Percentiles rank a stretch among this genome's conserved stretches.
Conservation (phyloP, 306 rosid genomes). For the Vigna unguiculata region DNA sequence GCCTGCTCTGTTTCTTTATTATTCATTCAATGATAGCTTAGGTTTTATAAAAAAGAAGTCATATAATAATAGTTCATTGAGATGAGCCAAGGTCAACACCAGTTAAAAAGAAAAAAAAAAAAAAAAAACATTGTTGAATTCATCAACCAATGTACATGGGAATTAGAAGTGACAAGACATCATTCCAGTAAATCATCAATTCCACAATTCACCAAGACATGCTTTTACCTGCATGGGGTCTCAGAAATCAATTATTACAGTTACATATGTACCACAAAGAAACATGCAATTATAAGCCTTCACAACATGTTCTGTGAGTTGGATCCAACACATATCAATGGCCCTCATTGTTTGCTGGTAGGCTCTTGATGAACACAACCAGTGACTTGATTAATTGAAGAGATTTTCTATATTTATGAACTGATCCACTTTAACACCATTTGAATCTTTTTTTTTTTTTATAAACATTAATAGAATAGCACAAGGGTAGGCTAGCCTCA, state of each 20-base stretch:
- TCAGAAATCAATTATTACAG: background rate
- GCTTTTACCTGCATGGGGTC: slow-evolving; percentile 13
- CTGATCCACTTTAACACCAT: background rate
- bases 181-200: background rate
- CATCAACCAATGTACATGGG: background rate
- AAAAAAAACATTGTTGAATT: too few species aligned
- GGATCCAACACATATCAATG: background rate
- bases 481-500: background rate
- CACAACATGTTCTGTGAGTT: slow-evolving; percentile 13
- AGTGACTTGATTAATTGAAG: background rate
- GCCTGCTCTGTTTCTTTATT: background rate
- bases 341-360: slow-evolving; percentile 3
- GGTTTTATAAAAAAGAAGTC: background rate
- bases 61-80: background rate
- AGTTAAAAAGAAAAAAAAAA: background rate
- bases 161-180: background rate
- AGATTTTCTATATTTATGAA: background rate
- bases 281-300: slow-evolving; percentile 14
- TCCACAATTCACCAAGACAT: background rate
- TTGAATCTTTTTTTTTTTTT: background rate
- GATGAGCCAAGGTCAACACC: background rate
- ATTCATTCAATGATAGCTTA: background rate
- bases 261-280: slow-evolving; percentile 1
- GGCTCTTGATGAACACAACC: background rate
- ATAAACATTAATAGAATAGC: background rate